Evolutionary conservation across 345 rosid species (phyloP).

Genomic region (Arabis hirsuta): DNA sequence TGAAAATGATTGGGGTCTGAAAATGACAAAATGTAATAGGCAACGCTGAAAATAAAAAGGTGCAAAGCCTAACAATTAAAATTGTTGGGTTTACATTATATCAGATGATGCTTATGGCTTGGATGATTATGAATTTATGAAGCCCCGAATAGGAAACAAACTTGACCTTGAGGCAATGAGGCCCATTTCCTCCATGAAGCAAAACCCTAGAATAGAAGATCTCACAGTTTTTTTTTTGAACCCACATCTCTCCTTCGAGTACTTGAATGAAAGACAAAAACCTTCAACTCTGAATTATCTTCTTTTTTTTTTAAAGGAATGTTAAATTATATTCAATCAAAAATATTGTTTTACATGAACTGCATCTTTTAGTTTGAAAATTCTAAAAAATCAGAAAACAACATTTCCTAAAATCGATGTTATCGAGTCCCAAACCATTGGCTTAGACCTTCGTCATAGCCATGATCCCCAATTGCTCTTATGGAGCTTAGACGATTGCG

Average conservation of each 20-base stretch:
- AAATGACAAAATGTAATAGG: neutral
- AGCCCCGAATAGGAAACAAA: conserved; percentile 5
- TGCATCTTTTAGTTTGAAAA: no score
- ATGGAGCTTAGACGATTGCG: no score
- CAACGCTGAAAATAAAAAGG: neutral
- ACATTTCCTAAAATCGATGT: no score
- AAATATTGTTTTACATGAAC: no score
- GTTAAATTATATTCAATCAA: no score
- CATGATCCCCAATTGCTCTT: no score
- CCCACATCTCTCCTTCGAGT: conserved; percentile 13
- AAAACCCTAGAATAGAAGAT: neutral
- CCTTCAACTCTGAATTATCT: neutral
- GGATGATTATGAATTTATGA: neutral
- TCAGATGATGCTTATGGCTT: neutral
- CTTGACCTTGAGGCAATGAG: neutral
- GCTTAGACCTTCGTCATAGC: no score
- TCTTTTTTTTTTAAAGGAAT: no score
- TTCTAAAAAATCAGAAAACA: no score
- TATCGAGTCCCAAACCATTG: no score
- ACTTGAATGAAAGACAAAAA: neutral
- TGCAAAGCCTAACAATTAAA: conserved; percentile 2
- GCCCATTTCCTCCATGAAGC: conserved; percentile 19
- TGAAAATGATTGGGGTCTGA: neutral
- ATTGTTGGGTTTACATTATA: neutral
- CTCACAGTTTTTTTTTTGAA: neutral